Base-by-base conservation (phyloP, 345 rosid genomes). In the Eucalyptus cloeziana region DNA sequence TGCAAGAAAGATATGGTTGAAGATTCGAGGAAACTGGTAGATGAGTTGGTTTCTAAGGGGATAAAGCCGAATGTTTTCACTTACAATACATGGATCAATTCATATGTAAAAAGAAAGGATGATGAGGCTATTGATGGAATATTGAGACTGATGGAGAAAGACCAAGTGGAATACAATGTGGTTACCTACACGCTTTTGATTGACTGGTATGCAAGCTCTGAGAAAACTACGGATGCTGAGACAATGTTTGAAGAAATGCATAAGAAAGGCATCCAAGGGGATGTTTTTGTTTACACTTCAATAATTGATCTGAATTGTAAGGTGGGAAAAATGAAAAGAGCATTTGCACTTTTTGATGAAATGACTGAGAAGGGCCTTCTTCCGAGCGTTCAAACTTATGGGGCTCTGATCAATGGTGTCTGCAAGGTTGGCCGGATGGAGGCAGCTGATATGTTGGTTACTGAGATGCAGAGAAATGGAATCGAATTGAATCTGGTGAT, bases 391-490 rank as follows among this genome's bases (percentile, higher is more conserved):
- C 92, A 94, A 87, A 95, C 97, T 86, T 97, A 95, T 25, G 98
- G 98, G 85, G 95, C 94, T 83, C 89, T 97, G 89, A 93, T 97
- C 4, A 91, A 94, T 87, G 98, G 99, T n/a, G 92, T 96, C 54
- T 97, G 98, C 94, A 95, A 94, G 92, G 92, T 90, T 12, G 97
- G 99, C 83, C 94, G 91, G 89, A 92, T 96, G 97, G 95, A 92
- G 87, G 99, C 97, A 49, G 99, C 96, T 85, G 94, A 92, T 85
- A 92, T 94, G 67, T 90, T 95, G 92, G 89, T 96, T 49, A 91
- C 91, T n/a, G 97, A 95, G 87, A 96, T 96, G 99, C 97, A 95
- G 90, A 92, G 93, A 86, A 88, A 69, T 79, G 97, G 96, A 21
- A 85, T 96, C 71, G 85, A 92, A 88, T 83, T 93, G 7, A 95